Percentiles rank a stretch among this genome's conserved stretches.
Conservation (phyloP, 2,329 filamentous ascomycete species). For the Fusarium euwallaceae region DNA sequence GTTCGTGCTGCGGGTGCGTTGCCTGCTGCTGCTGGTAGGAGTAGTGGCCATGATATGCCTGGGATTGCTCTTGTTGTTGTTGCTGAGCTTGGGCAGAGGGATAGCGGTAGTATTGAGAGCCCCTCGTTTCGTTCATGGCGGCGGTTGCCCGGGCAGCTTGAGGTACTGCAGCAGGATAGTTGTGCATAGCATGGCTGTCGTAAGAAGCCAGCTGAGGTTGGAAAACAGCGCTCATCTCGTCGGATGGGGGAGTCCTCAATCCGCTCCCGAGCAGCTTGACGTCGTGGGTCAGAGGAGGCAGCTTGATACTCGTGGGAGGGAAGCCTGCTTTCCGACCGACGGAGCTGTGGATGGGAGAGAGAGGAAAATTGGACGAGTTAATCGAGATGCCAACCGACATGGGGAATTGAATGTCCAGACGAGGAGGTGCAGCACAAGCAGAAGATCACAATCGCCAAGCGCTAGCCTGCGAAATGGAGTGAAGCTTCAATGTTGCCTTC, state of each 20-base stretch:
- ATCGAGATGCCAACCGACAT: conserved; percentile 49
- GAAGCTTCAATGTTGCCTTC: conserved; percentile 19
- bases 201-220: conserved; percentile 62
- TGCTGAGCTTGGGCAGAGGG: conserved; percentile 42
- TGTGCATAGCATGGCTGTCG: conserved; percentile 59
- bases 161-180: conserved; percentile 53
- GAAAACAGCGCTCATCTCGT: conserved; percentile 68
- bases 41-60: conserved; percentile 23
- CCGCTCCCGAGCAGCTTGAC: conserved; percentile 50
- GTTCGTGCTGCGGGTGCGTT: conserved; percentile 19
- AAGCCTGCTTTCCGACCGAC: conserved; percentile 34
- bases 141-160: conserved; percentile 52
- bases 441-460: conserved; percentile 10
- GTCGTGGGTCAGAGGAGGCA: conserved; percentile 36
- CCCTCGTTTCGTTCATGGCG: conserved; percentile 51
- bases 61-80: conserved; percentile 25
- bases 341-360: conserved; percentile 39
- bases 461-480: neutral
- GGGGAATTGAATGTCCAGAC: conserved; percentile 20
- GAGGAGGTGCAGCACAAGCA: conserved; percentile 7
- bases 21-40: conserved; percentile 32
- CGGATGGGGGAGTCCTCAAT: conserved; percentile 64
- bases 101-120: conserved; percentile 50
- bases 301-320: conserved; percentile 30
- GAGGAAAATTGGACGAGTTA: conserved; percentile 40